These are phyloP conservation scores for Davidsoniella neocaledoniae DNA, from an alignment of 2,329 filamentous ascomycete species.

Conservation along the genomic window DNA sequence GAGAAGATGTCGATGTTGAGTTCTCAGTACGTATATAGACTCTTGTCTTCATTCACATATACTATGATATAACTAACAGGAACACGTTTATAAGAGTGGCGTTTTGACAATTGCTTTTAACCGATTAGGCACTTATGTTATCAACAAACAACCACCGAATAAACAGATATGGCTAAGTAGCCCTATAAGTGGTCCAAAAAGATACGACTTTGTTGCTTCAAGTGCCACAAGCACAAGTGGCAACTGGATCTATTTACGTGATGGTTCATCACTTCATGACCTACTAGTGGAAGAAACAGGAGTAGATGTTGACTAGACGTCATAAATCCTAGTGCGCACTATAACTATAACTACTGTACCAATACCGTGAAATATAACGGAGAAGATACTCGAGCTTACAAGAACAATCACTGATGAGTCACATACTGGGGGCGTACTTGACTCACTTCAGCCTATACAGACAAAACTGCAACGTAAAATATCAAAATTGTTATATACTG, in stretches of 20 bases:
- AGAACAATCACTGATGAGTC: no score
- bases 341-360: no score
- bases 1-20: constrained; percentile 71
- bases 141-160: constrained; percentile 98
- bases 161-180: constrained; percentile 95
- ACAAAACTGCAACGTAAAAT: no score
- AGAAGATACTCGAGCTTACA: no score
- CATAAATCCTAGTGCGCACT: no score
- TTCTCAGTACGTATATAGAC: constrained; percentile 49
- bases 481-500: no score
- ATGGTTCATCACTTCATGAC: constrained; percentile 58
- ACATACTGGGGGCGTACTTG: no score
- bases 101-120: constrained; percentile 63
- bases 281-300: constrained; percentile 63
- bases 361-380: no score
- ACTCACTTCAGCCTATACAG: no score
- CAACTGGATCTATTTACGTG: constrained; percentile 77
- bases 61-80: constrained; percentile 6
- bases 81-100: constrained; percentile 43
- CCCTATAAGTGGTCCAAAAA: constrained; percentile 78
- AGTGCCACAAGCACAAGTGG: constrained; percentile 55
- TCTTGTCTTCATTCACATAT: not conserved
- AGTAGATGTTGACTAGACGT: constrained; percentile 32
- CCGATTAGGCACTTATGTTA: constrained; percentile 63
- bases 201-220: constrained; percentile 70